These are phyloP conservation scores for Fusarium albosuccineum DNA, from an alignment of 2,329 filamentous ascomycete species.

Conservation along the genomic window DNA sequence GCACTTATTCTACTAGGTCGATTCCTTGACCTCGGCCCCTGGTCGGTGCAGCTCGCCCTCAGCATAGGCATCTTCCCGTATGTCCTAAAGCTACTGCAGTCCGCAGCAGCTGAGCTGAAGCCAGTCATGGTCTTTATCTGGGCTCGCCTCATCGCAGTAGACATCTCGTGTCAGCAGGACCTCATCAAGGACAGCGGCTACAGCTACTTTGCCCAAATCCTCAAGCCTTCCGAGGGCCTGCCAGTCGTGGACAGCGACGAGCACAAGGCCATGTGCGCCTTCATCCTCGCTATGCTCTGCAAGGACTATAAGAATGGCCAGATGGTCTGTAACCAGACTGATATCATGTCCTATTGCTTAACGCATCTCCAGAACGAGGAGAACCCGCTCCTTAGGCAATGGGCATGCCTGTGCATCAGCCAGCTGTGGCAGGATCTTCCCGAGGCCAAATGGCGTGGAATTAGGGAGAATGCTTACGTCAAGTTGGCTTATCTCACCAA, in stretches of 20 bases:
- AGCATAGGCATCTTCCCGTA: constrained; percentile 99
- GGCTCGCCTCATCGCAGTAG: constrained; percentile 94
- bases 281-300: constrained; percentile 97
- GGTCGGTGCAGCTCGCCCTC: constrained; percentile 97
- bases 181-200: constrained; percentile 97
- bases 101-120: constrained; percentile 92
- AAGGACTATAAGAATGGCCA: constrained; percentile 94
- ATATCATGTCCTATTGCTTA: constrained; percentile 90
- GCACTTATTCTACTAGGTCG: constrained; percentile 92
- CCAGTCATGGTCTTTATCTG: constrained; percentile 99
- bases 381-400: constrained; percentile 90
- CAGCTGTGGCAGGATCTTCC: constrained; percentile 93
- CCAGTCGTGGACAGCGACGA: constrained; percentile 91
- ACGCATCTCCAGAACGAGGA: constrained; percentile 86
- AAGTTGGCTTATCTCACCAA: constrained; percentile 84
- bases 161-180: constrained; percentile 92
- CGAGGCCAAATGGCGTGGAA: constrained; percentile 96
- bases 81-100: constrained; percentile 96
- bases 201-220: constrained; percentile 93
- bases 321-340: constrained; percentile 88
- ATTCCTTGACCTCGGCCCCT: constrained; percentile 94
- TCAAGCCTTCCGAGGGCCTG: constrained; percentile 85
- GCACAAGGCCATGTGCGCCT: constrained; percentile 98
- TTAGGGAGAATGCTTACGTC: constrained; percentile 85
- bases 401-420: constrained; percentile 95